Base-by-base conservation (phyloP, 495 filamentous ascomycete species). In the Penicillium pulvis region DNA sequence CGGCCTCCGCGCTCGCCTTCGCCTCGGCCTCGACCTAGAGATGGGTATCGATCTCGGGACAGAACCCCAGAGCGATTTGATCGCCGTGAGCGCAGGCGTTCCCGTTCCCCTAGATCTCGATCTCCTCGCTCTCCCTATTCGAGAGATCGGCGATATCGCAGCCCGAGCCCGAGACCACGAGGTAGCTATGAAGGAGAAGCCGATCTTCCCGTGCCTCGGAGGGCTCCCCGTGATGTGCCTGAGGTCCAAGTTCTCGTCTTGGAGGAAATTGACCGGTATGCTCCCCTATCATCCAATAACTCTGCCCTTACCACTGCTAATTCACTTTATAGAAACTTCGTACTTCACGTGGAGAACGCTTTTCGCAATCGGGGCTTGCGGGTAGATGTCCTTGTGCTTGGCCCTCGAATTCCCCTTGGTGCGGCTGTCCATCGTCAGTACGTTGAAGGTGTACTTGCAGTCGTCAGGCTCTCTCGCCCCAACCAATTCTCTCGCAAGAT, bases 181-280 rank as follows among this genome's bases (percentile, higher is more conserved):
- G 67, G 81, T 8, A 62, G 73, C 0, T 76, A 78, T 46, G 83
- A 86, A 36, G 78, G 79, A 20, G 88, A 89, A 61, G 77, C 79
- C 23, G 82, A 85, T 42, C 75, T 90, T 4, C 87, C 87, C 16
- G 81, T 96, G 19, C 90, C 92, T 24, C 80, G 87, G 57, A 84
- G 93, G 58, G 82, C 83, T 50, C 85, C 90, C 2, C 75, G 82
- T 53, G 86, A 96, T 58, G 85, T 98, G 20, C 94, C 94, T 4
- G 94, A 98, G 64, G 90, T 98, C 26, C 93, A 97, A 64, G 81
- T 97, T 26, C 78, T 98, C 2, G 83, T 96, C 1, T 72, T 91
- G 14, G 88, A 93, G 61, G 87, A 93, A 65, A 78, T 97, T 12
- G 87, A 91, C 41, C 81, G 84, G 86, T 87, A 58, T 61, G 82